Conservation (phyloP, 2,329 filamentous ascomycete genomes). For the Nothophoma quercina region DNA sequence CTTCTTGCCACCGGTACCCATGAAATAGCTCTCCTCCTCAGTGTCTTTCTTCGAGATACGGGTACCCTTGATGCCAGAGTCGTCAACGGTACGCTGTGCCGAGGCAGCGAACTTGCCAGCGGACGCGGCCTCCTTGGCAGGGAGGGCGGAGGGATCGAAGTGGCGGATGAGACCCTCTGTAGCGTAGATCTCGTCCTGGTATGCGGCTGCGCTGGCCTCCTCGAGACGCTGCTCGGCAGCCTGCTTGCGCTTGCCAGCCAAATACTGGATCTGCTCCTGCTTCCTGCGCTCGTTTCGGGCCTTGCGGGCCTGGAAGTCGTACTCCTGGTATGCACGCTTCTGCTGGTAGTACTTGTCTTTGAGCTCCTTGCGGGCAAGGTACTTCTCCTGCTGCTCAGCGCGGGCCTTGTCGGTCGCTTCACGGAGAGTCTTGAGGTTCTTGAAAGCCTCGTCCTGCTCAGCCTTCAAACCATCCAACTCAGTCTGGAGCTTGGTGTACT, state of each 20-base stretch:
- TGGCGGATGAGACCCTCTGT: constrained; percentile 88
- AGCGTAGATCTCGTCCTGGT: constrained; percentile 88
- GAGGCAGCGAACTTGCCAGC: constrained; percentile 77
- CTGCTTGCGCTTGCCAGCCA: constrained; percentile 77
- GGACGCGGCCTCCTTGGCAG: constrained; percentile 67
- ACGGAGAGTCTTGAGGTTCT: constrained; percentile 81
- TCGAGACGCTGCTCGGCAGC: constrained; percentile 78
- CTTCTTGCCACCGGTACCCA: constrained; percentile 77
- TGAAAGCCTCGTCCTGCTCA: constrained; percentile 89
- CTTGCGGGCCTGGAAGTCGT: constrained; percentile 83
- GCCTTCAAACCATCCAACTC: constrained; percentile 91
- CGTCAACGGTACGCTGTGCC: constrained; percentile 83
- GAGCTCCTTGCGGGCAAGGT: constrained; percentile 78
- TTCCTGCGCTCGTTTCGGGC: constrained; percentile 78
- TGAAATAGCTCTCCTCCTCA: constrained; percentile 85
- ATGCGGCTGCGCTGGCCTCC: constrained; percentile 85
- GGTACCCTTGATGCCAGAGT: constrained; percentile 83
- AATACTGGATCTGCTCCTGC: constrained; percentile 78
- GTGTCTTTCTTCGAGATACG: constrained; percentile 86
- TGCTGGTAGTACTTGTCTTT: constrained; percentile 88
- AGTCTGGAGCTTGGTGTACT: constrained; percentile 83
- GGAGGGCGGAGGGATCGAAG: constrained; percentile 77
- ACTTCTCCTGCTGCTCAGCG: constrained; percentile 87
- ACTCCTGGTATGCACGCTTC: constrained; percentile 82
- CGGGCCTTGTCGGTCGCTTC: constrained; percentile 87